Evolutionary conservation across 2,329 filamentous ascomycete genomes (phyloP), one percentile per base, ranked within the genome.

Genomic region (Lasiodiplodia citricola): DNA sequence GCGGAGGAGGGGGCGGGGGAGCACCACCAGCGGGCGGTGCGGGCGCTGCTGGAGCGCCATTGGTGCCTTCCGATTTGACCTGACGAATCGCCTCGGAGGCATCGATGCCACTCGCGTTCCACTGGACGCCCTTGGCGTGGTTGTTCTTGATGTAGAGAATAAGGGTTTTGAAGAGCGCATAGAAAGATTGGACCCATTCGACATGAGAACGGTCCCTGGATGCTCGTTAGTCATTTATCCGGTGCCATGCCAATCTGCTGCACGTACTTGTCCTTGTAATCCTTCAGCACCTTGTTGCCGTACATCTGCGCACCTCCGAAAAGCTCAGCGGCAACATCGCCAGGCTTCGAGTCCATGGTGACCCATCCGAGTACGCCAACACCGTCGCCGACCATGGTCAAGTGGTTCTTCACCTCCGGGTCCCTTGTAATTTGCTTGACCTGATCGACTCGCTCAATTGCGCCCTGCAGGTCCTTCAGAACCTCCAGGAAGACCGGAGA

Each of bases 351-450:
- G 38, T 96, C 92, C 60, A 96, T 88, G 0, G 91, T 92, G 69
- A 98, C 92, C 96, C 96, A 99, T 41, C 92, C 93, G 69, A 99
- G 84, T 50, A 94, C 90, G 76, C 93, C 91, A 73, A 97, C 94
- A 72, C 94, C 94, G 77, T 98, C 95, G 0, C 93, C 90, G 37
- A 98, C 92, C 73, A 94, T 91, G 76, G 91, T 92, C 60, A 99
- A 83, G 73, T 97, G 93, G 74, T 92, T 91, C 77, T 93, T 93
- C 73, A 92, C 83, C 1, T 90, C 86, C 1, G 91, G 91, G 10
- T 88, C 88, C 54, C 94, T 89, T 80, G 96, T 96, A 69, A 87
- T 86, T 75, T 97, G 94, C 79, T 93, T 91, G 75, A 97, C 88
- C 72, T 92, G 90, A 75, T 89, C 91, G 67, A 96, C 93, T 57